Evolutionary conservation across 2,329 filamentous ascomycete genomes (phyloP).

Genomic region (Rachicladosporium sp.): DNA sequence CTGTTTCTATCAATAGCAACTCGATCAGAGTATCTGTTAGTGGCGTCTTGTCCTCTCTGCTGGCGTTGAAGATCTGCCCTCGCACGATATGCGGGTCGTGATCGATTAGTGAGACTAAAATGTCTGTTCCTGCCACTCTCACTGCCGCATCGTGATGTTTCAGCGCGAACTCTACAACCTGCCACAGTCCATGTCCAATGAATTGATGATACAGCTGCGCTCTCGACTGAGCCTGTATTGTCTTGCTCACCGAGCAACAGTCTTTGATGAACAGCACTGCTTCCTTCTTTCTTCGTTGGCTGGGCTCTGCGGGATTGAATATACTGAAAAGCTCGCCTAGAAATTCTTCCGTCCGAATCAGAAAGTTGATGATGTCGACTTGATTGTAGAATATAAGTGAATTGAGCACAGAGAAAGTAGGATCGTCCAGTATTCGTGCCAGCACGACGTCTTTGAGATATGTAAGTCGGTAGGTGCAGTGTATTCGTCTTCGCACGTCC

Average conservation of each 20-base stretch:
- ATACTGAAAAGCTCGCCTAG: slow-evolving; percentile 79
- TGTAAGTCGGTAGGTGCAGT: slow-evolving; percentile 88
- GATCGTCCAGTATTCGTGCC: slow-evolving; percentile 89
- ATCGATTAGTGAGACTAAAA: slow-evolving; percentile 86
- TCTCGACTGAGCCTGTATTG: slow-evolving; percentile 70
- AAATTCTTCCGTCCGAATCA: slow-evolving; percentile 71
- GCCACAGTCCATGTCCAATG: slow-evolving; percentile 71
- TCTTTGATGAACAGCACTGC: slow-evolving; percentile 94
- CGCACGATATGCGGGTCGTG: slow-evolving; percentile 93
- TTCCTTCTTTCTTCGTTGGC: slow-evolving; percentile 66
- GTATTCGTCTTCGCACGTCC: slow-evolving; percentile 75
- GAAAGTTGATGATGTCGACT: slow-evolving; percentile 89
- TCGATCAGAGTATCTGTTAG: slow-evolving; percentile 90
- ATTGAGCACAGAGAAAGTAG: slow-evolving; percentile 93
- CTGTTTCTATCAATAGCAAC: slow-evolving; percentile 76
- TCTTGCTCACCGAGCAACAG: slow-evolving; percentile 89
- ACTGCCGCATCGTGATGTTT: slow-evolving; percentile 74
- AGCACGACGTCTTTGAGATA: slow-evolving; percentile 98
- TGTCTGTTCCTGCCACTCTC: slow-evolving; percentile 84
- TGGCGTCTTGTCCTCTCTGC: slow-evolving; percentile 73
- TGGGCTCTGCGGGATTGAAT: slow-evolving; percentile 54
- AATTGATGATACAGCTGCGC: slow-evolving; percentile 82
- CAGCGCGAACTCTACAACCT: slow-evolving; percentile 84
- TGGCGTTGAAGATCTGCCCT: slow-evolving; percentile 80
- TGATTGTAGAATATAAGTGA: slow-evolving; percentile 98